Evolutionary conservation across 129 eudicot genomes (phyloP).

Genomic region (Oenanthe sinensis): DNA sequence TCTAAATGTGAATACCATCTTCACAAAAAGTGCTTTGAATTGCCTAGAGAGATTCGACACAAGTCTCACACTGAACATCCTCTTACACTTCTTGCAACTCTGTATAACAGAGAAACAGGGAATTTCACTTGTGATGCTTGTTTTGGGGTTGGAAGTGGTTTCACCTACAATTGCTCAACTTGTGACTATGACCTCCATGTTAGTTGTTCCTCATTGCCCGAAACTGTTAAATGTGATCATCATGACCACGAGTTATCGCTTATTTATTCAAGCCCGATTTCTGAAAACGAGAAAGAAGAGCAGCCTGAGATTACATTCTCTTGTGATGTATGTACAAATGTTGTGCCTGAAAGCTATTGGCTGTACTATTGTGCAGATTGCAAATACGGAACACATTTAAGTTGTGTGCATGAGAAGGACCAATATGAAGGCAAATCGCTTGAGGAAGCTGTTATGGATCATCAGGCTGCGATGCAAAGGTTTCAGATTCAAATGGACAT

Average conservation of each 20-base stretch:
- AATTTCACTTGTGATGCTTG: conserved; percentile 59
- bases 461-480: neutral
- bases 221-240: conserved; percentile 35
- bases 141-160: conserved; percentile 39
- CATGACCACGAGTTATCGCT: conserved; percentile 48
- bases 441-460: neutral
- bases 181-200: conserved; percentile 60
- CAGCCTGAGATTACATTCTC: conserved; percentile 12
- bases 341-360: conserved; percentile 50
- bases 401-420: conserved; percentile 37
- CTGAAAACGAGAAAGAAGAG: conserved; percentile 9
- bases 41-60: conserved; percentile 34
- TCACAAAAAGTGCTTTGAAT: conserved; percentile 30
- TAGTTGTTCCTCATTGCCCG: conserved; percentile 46
- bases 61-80: conserved; percentile 59
- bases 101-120: conserved; percentile 11
- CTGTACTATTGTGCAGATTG: conserved; percentile 46
- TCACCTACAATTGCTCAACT: conserved; percentile 47
- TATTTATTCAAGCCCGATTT: conserved; percentile 32
- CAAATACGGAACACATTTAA: conserved; percentile 58
- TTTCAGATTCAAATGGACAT: neutral
- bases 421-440: neutral
- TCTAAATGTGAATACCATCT: conserved; percentile 33
- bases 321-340: conserved; percentile 50
- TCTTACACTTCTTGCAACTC: conserved; percentile 33